Base-by-base conservation (phyloP, 768 basidiomycete species). In the Tylopilus sp. region DNA sequence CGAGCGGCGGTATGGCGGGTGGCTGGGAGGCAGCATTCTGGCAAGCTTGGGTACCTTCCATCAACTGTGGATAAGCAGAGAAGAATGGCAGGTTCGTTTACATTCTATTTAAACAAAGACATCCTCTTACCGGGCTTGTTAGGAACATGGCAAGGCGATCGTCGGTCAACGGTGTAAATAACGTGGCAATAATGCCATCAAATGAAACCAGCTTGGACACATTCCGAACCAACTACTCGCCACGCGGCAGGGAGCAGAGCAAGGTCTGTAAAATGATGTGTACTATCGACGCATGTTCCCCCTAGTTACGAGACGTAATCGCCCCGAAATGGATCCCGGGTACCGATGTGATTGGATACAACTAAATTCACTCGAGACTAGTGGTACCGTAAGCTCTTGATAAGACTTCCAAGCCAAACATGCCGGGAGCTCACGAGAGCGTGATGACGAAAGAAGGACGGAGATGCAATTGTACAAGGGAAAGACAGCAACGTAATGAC, bases 21-120 rank as follows among this genome's bases (percentile, higher is more conserved):
- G 97, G 97, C 74, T 99, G 8, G 97, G 97, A 12, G 97, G 96
- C 26, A 93, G 90, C 59, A 96, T 98, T 62, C 76, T 98, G 43
- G 95, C 89, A 1, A 93, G 90, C 64, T 72, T 98, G 64, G 97
- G 97, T 22, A 98, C 95, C 16, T 99, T 98, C 80, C 97, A 99
- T 67, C 96, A 96, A 61, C 75, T 95, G 45, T 95, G 93, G 93
- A 93, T 96, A 64, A 92, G 91, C 71, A 83, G 78, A 63, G 92
- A 94, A 69, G 93, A 96, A 63, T 95, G 91, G 87, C 83, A 90
- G 81, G 92, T 90, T 54, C 38, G 83, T 68, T 43, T 12, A 11
- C 47, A 57, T 41, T 51, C 9, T 3, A 25, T 42, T 54, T 44
- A 19, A 52, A 36, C 25, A 36, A 19, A 6, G 25, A 37, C 47